Base-by-base conservation (phyloP, 75 land plant species). In the Selaginella tamariscina region DNA sequence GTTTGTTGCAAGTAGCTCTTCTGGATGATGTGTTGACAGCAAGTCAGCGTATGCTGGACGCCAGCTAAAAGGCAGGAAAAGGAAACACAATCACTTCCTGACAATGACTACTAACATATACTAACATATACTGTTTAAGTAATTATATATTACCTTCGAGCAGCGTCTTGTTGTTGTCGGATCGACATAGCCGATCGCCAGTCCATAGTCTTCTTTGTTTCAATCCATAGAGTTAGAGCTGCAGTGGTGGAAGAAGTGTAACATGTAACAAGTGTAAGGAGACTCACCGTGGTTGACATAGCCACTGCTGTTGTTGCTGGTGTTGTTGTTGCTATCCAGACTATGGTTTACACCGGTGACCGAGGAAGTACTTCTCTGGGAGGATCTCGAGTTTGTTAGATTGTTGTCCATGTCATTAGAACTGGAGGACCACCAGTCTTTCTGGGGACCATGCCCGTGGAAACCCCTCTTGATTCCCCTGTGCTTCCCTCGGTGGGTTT, bases 401-500 rank as follows among this genome's bases (percentile, higher is more conserved):
- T 84, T 86, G 31, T 82, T 85, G n/a, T 93, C 94, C 94, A 84
- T 82, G 60, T 83, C 94, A 81, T 79, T 57, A 29, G 89, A 77
- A 71, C 92, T 88, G 2, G 83, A 70, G 76, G 90, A 82, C 87
- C 88, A 86, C 57, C 82, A 81, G 33, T 81, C 82, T 31, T 84
- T 82, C 1, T 83, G 66, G n/a, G 71, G 27, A 62, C 71, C 70
- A 18, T 71, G 77, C 59, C 80, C 82, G 56, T 81, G 73, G 29
- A 72, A 31, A 65, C 69, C 39, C 67, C 72, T 22, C 82, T 85
- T 70, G 75, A 74, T 77, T 27, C 83, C 67, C 79, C 55, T 27
- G 71, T 77, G 65, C 83, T 81, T 33, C 30, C 83, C 70, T 54
- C n/a, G n/a, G n/a, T n/a, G n/a, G n/a, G 85, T 78, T 62, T 82